These are phyloP conservation scores for Lasiodiplodia citricola DNA, from an alignment of 2,329 filamentous ascomycete species.

Conservation along the genomic window DNA sequence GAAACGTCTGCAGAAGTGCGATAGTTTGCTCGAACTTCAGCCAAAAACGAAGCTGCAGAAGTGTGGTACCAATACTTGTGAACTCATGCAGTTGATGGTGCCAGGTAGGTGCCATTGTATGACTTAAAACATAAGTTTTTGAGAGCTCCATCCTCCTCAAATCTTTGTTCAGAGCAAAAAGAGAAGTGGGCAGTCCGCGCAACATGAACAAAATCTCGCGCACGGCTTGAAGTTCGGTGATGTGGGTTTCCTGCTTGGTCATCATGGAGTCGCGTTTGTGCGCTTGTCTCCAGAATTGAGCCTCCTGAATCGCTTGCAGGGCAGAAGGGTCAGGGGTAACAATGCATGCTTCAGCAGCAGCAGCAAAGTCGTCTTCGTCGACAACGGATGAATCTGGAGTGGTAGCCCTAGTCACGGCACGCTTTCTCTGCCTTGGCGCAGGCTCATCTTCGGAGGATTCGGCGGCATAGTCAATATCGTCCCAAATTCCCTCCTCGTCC, in stretches of 20 bases:
- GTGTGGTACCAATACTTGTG: conserved; percentile 53
- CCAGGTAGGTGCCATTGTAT: conserved; percentile 42
- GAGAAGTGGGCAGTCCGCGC: conserved; percentile 73
- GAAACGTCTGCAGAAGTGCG: conserved; percentile 70
- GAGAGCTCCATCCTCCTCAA: conserved; percentile 29
- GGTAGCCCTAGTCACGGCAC: conserved; percentile 31
- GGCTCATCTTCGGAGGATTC: conserved; percentile 69
- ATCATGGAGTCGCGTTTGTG: conserved; percentile 22
- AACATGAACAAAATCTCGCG: conserved; percentile 88
- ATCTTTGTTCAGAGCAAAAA: conserved; percentile 60
- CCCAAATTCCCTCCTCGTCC: conserved; percentile 72
- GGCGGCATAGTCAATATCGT: conserved; percentile 67
- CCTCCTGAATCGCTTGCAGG: conserved; percentile 47
- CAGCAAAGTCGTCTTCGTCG: conserved; percentile 43
- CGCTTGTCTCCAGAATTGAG: conserved; percentile 55
- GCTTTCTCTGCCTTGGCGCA: conserved; percentile 39
- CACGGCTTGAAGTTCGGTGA: conserved; percentile 75
- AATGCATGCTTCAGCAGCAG: conserved; percentile 43
- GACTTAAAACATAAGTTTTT: conserved; percentile 43
- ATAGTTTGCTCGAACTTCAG: conserved; percentile 39
- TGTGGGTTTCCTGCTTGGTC: conserved; percentile 31
- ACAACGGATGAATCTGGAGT: conserved; percentile 44
- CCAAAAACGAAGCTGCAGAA: conserved; percentile 59
- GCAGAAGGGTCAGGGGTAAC: conserved; percentile 33
- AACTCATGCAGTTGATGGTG: conserved; percentile 51